Evolutionary conservation across 1,284 basidiomycete species (phyloP).

Genomic region (Sanguinoderma infundibulare): DNA sequence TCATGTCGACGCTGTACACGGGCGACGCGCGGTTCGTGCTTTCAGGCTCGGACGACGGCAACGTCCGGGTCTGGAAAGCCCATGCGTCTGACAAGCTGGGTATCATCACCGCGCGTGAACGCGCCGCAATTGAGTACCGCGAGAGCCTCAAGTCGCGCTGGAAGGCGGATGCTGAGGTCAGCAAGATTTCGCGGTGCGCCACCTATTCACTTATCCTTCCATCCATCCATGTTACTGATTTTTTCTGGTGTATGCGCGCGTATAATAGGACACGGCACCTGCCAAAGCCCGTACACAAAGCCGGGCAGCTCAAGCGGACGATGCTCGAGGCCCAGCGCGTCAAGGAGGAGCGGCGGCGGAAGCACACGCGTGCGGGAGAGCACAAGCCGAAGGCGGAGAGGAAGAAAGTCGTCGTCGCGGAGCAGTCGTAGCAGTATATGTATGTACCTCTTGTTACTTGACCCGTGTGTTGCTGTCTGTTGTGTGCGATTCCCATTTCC

Average conservation of each 20-base stretch:
- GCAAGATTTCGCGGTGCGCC: conserved; percentile 79
- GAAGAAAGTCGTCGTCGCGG: conserved; percentile 82
- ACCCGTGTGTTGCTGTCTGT: not conserved
- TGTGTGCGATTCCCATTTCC: not conserved
- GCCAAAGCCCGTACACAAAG: conserved; percentile 90
- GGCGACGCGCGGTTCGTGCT: conserved; percentile 93
- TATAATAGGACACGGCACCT: conserved; percentile 80
- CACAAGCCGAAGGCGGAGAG: conserved; percentile 92
- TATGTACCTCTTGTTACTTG: not conserved
- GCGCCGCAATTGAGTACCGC: conserved; percentile 92
- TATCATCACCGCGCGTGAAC: conserved; percentile 89
- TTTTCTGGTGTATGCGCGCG: not conserved
- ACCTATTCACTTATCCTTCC: conserved; percentile 1
- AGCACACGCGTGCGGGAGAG: conserved; percentile 84
- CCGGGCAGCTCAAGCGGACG: conserved; percentile 86
- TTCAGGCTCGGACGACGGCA: conserved; percentile 96
- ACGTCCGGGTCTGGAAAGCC: conserved; percentile 96
- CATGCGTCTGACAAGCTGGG: conserved; percentile 93
- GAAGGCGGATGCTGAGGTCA: conserved; percentile 84
- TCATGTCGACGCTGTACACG: conserved; percentile 80
- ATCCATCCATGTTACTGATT: not conserved
- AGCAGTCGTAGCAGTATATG: conserved; percentile 60
- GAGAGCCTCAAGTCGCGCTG: conserved; percentile 89
- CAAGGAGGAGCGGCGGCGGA: conserved; percentile 94
- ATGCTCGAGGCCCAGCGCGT: conserved; percentile 91